Conservation (phyloP, 306 rosid genomes). For the Erythrophleum fordii region DNA sequence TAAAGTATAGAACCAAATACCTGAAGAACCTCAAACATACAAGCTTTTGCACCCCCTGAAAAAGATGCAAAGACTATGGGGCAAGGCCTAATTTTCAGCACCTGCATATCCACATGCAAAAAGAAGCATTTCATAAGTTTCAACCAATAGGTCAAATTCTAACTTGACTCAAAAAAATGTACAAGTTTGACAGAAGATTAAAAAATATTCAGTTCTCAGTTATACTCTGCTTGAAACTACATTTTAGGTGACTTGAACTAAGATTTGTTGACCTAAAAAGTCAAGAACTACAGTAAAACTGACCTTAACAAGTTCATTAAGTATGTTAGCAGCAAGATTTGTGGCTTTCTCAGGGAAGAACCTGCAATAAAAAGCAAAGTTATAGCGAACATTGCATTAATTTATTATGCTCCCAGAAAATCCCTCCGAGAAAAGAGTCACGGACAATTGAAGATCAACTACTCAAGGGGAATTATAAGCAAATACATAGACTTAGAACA, state of each 20-base stretch:
- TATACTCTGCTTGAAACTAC: conserved; percentile 19
- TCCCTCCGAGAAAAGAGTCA: background rate
- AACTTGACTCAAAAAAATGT: background rate
- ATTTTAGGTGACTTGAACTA: background rate
- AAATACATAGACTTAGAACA: background rate
- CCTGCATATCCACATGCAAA: conserved; percentile 55
- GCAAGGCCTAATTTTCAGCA: conserved; percentile 70
- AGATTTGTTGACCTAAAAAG: background rate
- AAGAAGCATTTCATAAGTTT: conserved; percentile 22
- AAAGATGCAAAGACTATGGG: conserved; percentile 89
- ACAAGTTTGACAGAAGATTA: background rate
- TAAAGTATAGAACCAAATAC: conserved; percentile 49
- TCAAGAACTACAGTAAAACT: conserved; percentile 22
- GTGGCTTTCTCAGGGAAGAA: conserved; percentile 92
- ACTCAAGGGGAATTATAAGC: no score
- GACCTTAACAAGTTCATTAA: conserved; percentile 83
- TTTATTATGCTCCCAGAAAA: background rate
- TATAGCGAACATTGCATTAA: background rate
- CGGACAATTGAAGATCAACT: background rate
- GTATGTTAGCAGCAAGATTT: conserved; percentile 64
- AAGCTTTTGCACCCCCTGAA: conserved; percentile 92
- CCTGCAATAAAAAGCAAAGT: conserved; percentile 55
- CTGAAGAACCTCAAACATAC: conserved; percentile 88
- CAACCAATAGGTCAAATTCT: conserved; percentile 19
- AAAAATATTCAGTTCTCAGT: background rate